Base-by-base conservation (phyloP, 2,329 filamentous ascomycete species). In the Ophiocordyceps polyrhachis-furcata region DNA sequence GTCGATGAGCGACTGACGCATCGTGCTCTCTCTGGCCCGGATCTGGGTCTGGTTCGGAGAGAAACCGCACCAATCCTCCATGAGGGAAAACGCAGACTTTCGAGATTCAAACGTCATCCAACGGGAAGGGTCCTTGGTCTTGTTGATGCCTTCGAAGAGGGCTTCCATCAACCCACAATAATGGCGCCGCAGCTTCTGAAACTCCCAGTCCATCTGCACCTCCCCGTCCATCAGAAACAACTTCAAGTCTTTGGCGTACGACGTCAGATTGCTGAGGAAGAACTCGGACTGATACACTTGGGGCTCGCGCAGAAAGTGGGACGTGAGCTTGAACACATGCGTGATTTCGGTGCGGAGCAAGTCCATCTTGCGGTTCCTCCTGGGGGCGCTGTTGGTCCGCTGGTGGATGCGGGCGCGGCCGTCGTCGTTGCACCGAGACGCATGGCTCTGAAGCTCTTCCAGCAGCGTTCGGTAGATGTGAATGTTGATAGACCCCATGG, bases 31-130 rank as follows among this genome's bases (percentile, higher is more conserved):
- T 49, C 86, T 74, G 47, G 81, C 79, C 5, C 80, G 76, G 38
- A 94, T 83, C 50, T 93, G 83, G 14, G 67, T 70, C 57, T 93
- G 86, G 50, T 95, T 94, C 0, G 88, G 86, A 8, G 88, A 94
- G 59, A 93, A 95, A 2, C 91, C 91, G 58, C 91, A 98, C 93
- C 93, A 98, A 51, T 96, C 89, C 62, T 98, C 91, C 88, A 98
- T 96, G 42, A 98, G 66, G 0, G 88, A 81, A 57, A 98, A 98
- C 0, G 89, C 83, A 5, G 91, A 95, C 58, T 95, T 94, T 38
- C 93, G 74, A 13, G 88, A 85, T 59, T 98, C 91, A 56, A 98
- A 98, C 0, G 91, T 88, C 76, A 98, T 91, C 89, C 91, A 98
- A 29, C 86, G 75, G 5, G 85, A 81, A 2, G 87, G 83, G 48